A percentile compares a stretch with the other conserved stretches of the same genome.
phyloP scores from a whole-genome alignment of 1,139 yeast species.

The Geotrichum cucujoidarum region DNA sequence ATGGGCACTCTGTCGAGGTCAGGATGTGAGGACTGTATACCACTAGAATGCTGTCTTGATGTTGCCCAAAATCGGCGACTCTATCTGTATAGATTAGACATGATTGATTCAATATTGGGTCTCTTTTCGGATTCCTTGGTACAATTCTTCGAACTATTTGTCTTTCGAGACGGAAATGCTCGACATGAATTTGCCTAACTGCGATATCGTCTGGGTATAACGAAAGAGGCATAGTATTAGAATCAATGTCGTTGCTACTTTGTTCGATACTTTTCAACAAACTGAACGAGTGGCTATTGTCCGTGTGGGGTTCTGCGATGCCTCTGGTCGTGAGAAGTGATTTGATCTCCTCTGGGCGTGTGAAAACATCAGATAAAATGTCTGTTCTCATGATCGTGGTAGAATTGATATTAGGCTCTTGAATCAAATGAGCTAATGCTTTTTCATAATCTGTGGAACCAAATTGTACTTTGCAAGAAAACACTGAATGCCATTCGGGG shows the following conservation, averaged over 20 bases:
- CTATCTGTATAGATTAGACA: constrained; percentile 49
- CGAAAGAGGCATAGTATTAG: constrained; percentile 26
- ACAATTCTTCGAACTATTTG: constrained; percentile 72
- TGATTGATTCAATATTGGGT: constrained; percentile 76
- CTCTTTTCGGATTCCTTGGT: constrained; percentile 87
- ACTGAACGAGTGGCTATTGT: constrained; percentile 11
- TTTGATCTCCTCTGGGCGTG: constrained; percentile 11
- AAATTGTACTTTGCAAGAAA: constrained; percentile 34
- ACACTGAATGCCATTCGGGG: constrained; percentile 50
- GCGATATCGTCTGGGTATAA: constrained; percentile 53
- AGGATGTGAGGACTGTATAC: constrained; percentile 73
- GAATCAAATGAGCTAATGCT: constrained; percentile 77
- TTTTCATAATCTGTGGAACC: constrained; percentile 50
- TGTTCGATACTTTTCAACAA: constrained; percentile 9
- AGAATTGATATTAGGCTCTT: constrained; percentile 87
- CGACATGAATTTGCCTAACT: constrained; percentile 46
- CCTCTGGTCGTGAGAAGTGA: constrained; percentile 15
- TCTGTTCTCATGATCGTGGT: constrained; percentile 89
- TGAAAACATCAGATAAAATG: constrained; percentile 49
- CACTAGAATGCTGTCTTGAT: constrained; percentile 48
- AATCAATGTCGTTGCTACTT: constrained; percentile 5
- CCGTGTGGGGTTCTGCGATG: neutral
- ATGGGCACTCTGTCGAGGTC: constrained; percentile 64
- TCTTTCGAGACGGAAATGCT: constrained; percentile 40
- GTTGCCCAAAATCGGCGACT: constrained; percentile 20